phyloP scores from a whole-genome alignment of 208 protist species.

The Trypanosoma cruzi region DNA sequence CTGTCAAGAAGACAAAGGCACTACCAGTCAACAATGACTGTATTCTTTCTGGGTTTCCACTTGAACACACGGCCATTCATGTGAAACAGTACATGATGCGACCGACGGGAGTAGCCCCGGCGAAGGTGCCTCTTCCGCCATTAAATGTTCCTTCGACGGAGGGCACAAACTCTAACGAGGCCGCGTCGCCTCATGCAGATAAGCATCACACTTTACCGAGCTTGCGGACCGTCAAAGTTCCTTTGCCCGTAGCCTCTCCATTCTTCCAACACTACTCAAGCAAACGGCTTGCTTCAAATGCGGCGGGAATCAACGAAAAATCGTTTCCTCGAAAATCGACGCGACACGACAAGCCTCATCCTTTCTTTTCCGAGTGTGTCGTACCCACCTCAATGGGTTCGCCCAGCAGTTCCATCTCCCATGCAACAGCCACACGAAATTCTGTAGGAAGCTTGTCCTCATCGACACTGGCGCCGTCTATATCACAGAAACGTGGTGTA shows the following conservation, averaged over 20 bases:
- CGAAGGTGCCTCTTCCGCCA: slow-evolving; percentile 13
- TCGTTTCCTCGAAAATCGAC: slow-evolving; percentile 5
- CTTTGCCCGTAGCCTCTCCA: slow-evolving; percentile 43
- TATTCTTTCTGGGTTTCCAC: slow-evolving; percentile 20
- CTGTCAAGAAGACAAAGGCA: neutral
- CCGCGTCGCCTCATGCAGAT: neutral
- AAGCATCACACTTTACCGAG: neutral
- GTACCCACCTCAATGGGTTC: neutral
- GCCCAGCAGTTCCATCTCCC: neutral
- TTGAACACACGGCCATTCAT: neutral
- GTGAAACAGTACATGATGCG: slow-evolving; percentile 25
- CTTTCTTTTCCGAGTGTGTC: neutral
- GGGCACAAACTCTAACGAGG: neutral
- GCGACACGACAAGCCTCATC: neutral
- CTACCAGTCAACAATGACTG: neutral
- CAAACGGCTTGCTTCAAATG: slow-evolving; percentile 24
- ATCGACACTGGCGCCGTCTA: neutral
- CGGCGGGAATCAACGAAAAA: neutral
- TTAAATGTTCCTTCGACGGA: neutral
- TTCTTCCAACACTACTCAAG: slow-evolving; percentile 57
- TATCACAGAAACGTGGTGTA: slow-evolving; percentile 2
- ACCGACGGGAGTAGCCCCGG: neutral
- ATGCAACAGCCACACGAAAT: neutral
- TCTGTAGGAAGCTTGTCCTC: neutral
- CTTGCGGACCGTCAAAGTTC: slow-evolving; percentile 7